Conservation (phyloP, 164 flowering plant genomes). For the Berberis thunbergii region DNA sequence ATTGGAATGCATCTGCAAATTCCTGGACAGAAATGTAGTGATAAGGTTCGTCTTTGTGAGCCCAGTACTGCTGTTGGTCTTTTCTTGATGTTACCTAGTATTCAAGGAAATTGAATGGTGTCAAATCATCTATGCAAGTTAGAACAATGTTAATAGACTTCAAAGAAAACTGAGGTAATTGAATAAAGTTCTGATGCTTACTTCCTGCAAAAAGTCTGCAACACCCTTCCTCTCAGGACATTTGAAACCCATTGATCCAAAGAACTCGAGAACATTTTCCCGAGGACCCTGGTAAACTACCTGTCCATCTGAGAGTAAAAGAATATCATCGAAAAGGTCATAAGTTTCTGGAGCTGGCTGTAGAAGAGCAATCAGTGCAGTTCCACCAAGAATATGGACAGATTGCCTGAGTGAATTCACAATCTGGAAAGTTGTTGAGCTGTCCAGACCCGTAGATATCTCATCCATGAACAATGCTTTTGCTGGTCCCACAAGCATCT, state of each 20-base stretch:
- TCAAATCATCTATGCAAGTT: neutral
- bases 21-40: conserved; percentile 28
- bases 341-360: conserved; percentile 90
- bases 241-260: conserved; percentile 10
- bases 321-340: conserved; percentile 69
- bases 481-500: conserved; percentile 80
- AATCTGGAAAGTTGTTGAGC: conserved; percentile 70
- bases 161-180: neutral
- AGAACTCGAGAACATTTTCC: conserved; percentile 7
- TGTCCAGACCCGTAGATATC: conserved; percentile 82
- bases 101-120: neutral
- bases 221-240: conserved; percentile 10
- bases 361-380: conserved; percentile 65
- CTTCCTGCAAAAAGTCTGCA: conserved; percentile 20
- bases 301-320: conserved; percentile 64
- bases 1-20: conserved; percentile 46
- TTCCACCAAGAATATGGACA: conserved; percentile 48
- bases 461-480: conserved; percentile 78
- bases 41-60: conserved; percentile 35
- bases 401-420: conserved; percentile 49
- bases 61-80: conserved; percentile 64
- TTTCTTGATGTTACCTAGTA: conserved; percentile 54
- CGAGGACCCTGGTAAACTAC: conserved; percentile 46
- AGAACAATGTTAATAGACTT: neutral
- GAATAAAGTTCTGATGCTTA: neutral